These are phyloP conservation scores for Capsicum baccatum DNA, from an alignment of 257 asterid genomes.

Conservation along the genomic window DNA sequence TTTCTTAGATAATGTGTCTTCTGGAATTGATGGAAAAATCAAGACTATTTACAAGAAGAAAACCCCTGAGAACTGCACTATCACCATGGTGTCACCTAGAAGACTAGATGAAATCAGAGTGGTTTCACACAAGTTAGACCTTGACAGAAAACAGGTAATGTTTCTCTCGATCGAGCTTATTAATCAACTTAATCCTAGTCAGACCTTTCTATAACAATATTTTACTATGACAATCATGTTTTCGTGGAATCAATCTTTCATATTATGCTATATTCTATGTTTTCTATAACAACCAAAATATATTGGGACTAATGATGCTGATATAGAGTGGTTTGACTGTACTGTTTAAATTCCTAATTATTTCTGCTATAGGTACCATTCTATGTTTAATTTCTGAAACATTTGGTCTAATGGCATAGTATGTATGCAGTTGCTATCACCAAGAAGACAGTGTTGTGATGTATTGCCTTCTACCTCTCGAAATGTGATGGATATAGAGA, in stretches of 20 bases:
- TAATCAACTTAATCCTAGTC: no score
- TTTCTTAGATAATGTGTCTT: conserved; percentile 45
- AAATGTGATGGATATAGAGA: conserved; percentile 1
- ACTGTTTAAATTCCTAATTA: not conserved
- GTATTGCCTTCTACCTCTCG: conserved; percentile 23
- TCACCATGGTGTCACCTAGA: conserved; percentile 40
- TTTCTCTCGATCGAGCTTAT: not conserved
- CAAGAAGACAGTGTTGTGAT: conserved; percentile 20
- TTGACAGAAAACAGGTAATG: conserved; percentile 56
- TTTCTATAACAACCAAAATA: no score
- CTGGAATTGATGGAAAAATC: conserved; percentile 41
- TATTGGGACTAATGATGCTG: not conserved
- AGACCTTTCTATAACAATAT: not conserved
- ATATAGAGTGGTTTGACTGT: not conserved
- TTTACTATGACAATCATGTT: not conserved
- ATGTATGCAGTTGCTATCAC: conserved; percentile 12
- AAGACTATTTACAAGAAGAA: conserved; percentile 53
- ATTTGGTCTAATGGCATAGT: conserved; percentile 12
- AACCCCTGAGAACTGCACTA: conserved; percentile 46
- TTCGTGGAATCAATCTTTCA: not conserved
- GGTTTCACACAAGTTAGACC: conserved; percentile 38
- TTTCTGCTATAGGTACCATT: not conserved
- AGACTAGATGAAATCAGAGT: conserved; percentile 52
- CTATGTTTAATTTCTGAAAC: not conserved
- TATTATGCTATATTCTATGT: not conserved